Percentiles rank a stretch among this genome's conserved stretches.
Evolutionary conservation across 768 basidiomycete genomes (phyloP).

Genomic region (Leccinum disarticulatum): DNA sequence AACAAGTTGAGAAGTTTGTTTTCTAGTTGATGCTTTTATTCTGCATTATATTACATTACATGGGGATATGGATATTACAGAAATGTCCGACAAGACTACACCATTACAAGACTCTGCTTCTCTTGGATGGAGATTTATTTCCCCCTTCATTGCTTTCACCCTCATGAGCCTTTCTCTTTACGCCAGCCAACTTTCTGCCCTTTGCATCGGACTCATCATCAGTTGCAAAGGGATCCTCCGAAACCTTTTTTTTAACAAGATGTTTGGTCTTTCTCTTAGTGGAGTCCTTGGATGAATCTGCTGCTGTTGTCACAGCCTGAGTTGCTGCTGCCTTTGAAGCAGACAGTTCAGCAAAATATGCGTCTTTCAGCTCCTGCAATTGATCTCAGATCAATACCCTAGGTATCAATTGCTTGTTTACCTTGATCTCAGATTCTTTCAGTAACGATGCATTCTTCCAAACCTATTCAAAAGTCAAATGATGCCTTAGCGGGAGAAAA

Average conservation of each 20-base stretch:
- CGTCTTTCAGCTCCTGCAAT: slow-evolving; percentile 59
- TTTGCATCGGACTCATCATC: slow-evolving; percentile 37
- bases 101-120: slow-evolving; percentile 28
- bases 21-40: not conserved
- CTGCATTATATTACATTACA: not conserved
- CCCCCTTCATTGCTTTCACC: slow-evolving; percentile 31
- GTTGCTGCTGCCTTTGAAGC: slow-evolving; percentile 28
- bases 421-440: slow-evolving; percentile 63
- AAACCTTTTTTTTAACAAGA: slow-evolving; percentile 46
- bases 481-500: not conserved
- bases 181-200: slow-evolving; percentile 17
- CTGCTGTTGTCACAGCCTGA: slow-evolving; percentile 14
- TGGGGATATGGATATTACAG: not conserved
- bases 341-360: slow-evolving; percentile 51
- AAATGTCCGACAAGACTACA: not conserved
- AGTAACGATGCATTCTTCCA: slow-evolving; percentile 68
- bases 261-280: slow-evolving; percentile 38
- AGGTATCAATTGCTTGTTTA: slow-evolving; percentile 19
- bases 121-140: slow-evolving; percentile 37
- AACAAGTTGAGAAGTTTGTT: not conserved
- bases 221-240: slow-evolving; percentile 55
- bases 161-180: slow-evolving; percentile 19
- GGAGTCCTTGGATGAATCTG: slow-evolving; percentile 19
- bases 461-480: slow-evolving; percentile 39
- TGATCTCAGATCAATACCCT: not conserved